Percentiles rank a stretch among this genome's conserved stretches.
Evolutionary conservation across 2,329 filamentous ascomycete species (phyloP).

Genomic region (Aureobasidium pullulans): DNA sequence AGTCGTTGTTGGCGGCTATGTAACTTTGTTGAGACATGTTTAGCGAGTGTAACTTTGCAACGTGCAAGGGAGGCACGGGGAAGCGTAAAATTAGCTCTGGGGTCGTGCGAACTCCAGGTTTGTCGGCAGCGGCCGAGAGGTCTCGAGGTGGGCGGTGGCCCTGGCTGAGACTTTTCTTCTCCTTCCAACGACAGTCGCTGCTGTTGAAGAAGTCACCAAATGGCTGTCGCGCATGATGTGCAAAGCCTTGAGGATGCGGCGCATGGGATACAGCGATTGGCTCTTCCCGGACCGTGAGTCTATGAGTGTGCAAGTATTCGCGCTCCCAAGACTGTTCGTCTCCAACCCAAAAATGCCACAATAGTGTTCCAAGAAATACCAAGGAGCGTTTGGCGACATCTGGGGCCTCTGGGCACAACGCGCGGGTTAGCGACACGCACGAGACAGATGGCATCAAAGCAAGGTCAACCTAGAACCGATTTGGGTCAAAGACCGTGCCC

Average conservation of each 20-base stretch:
- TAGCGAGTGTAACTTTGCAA: conserved; percentile 6
- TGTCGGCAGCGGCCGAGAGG: not conserved
- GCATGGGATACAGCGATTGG: too few species aligned
- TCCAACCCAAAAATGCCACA: not conserved
- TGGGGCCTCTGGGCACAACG: conserved; percentile 5
- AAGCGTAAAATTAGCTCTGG: conserved; percentile 5
- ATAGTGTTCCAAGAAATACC: conserved; percentile 10
- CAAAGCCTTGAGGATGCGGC: not conserved
- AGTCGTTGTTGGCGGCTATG: not conserved
- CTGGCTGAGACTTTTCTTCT: not conserved
- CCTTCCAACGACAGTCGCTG: not conserved
- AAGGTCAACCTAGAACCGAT: conserved; percentile 2
- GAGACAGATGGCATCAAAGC: conserved; percentile 5
- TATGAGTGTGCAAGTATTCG: not conserved
- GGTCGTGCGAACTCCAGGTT: conserved; percentile 1
- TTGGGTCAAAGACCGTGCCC: not conserved
- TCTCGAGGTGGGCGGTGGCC: not conserved
- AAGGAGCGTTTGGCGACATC: conserved; percentile 10
- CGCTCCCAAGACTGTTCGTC: not conserved
- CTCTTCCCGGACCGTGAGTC: not conserved
- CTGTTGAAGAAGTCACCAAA: not conserved
- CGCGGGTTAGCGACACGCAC: conserved; percentile 3
- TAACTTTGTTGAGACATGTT: not conserved
- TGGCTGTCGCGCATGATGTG: not conserved
- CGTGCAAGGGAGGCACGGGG: not conserved